Conservation (phyloP, 176 grass and related monocot genomes). For the Bothriochloa decipiens region DNA sequence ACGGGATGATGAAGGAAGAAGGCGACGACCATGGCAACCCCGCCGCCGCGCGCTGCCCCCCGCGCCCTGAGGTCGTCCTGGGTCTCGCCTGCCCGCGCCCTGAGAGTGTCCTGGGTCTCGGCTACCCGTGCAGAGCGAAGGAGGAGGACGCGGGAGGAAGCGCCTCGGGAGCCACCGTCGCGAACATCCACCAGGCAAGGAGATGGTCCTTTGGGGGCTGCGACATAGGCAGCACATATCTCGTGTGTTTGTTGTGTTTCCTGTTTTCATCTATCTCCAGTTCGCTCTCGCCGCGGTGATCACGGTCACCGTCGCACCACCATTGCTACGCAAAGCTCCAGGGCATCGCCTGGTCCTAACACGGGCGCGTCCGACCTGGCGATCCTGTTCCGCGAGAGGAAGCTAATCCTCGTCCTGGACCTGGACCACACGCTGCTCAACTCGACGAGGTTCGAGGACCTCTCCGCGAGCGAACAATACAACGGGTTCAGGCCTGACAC, state of each 20-base stretch:
- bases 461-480: not conserved
- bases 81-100: no score
- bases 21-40: not conserved
- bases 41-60: not conserved
- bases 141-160: not conserved
- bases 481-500: not conserved
- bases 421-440: constrained; percentile 74
- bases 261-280: no score
- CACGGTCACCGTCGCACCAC: no score
- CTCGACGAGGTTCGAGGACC: constrained; percentile 40
- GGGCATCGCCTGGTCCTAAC: no score
- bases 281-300: no score
- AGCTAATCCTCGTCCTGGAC: constrained; percentile 67
- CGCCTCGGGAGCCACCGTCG: no score
- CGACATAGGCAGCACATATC: no score
- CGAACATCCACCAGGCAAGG: not conserved
- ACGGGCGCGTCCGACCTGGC: no score
- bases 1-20: not conserved
- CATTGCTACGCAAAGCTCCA: no score
- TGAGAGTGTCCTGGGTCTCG: no score
- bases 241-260: no score
- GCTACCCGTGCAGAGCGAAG: not conserved
- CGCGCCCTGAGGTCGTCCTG: not conserved
- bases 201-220: no score
- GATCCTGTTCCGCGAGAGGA: constrained; percentile 22